Conservation (phyloP, 805 yeast genomes). For the Diddensiella transvaalensis region DNA sequence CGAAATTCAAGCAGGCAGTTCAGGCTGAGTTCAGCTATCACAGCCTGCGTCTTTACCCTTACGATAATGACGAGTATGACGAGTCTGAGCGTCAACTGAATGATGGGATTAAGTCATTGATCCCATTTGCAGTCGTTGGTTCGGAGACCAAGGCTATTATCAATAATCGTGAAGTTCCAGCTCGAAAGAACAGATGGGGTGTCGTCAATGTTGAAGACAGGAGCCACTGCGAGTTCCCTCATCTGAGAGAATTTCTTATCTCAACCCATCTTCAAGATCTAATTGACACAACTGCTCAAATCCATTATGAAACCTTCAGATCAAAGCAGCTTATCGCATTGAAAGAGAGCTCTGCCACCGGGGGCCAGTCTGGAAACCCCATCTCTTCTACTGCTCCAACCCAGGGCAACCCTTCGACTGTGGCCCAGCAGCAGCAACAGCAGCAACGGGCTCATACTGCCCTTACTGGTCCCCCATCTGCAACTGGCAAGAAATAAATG, state of each 20-base stretch:
- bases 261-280: slow-evolving; percentile 94
- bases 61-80: slow-evolving; percentile 50
- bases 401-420: neutral
- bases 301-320: slow-evolving; percentile 91
- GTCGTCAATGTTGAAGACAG: slow-evolving; percentile 90
- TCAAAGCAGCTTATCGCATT: slow-evolving; percentile 89
- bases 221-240: slow-evolving; percentile 92
- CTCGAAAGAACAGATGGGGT: slow-evolving; percentile 94
- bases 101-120: slow-evolving; percentile 31
- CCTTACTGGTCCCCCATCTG: neutral
- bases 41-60: slow-evolving; percentile 77
- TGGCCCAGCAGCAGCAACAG: too few species aligned
- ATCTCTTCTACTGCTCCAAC: neutral
- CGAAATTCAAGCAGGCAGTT: slow-evolving; percentile 63
- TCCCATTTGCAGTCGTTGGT: slow-evolving; percentile 95
- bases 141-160: slow-evolving; percentile 72
- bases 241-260: slow-evolving; percentile 88
- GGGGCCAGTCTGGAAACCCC: neutral
- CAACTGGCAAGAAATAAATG: neutral
- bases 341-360: slow-evolving; percentile 59
- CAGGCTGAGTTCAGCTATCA: slow-evolving; percentile 70
- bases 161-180: slow-evolving; percentile 78
- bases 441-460: slow-evolving; percentile 2
- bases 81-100: slow-evolving; percentile 35
- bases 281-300: slow-evolving; percentile 83